Evolutionary conservation across 495 filamentous ascomycete species (phyloP).

Genomic region (Penicillium coprophilum): DNA sequence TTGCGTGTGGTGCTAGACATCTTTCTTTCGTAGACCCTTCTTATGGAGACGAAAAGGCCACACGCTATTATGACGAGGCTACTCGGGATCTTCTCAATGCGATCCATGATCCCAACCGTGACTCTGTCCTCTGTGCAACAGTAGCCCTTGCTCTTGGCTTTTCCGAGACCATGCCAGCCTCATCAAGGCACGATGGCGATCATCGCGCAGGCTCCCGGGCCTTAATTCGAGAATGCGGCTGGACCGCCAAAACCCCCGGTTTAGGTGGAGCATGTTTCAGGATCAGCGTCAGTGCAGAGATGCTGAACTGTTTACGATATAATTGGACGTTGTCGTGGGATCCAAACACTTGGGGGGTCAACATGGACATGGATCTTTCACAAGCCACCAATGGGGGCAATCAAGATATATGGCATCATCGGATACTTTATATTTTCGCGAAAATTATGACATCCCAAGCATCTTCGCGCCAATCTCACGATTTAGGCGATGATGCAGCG

Average conservation of each 20-base stretch:
- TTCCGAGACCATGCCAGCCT: slow-evolving; percentile 87
- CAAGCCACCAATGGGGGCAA: slow-evolving; percentile 43
- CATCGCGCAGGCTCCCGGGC: slow-evolving; percentile 86
- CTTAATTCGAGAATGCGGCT: slow-evolving; percentile 86
- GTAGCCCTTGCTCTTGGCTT: slow-evolving; percentile 87
- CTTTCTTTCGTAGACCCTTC: slow-evolving; percentile 67
- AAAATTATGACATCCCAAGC: slow-evolving; percentile 85
- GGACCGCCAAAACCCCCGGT: slow-evolving; percentile 77
- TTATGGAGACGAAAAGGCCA: slow-evolving; percentile 73
- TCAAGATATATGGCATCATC: slow-evolving; percentile 89
- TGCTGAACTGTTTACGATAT: slow-evolving; percentile 81
- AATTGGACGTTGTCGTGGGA: slow-evolving; percentile 90
- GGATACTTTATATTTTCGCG: slow-evolving; percentile 85
- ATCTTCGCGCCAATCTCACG: slow-evolving; percentile 59
- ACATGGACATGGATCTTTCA: slow-evolving; percentile 67
- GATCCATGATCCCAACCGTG: slow-evolving; percentile 77
- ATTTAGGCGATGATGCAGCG: slow-evolving; percentile 43
- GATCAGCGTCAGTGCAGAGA: slow-evolving; percentile 87
- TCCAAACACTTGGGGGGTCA: slow-evolving; percentile 86
- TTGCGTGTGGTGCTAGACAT: slow-evolving; percentile 87
- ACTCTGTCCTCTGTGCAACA: slow-evolving; percentile 84
- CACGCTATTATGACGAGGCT: slow-evolving; percentile 80
- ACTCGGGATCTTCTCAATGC: slow-evolving; percentile 69
- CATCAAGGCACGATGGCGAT: slow-evolving; percentile 72
- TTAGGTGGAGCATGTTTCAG: slow-evolving; percentile 92